Percentiles rank a stretch among this genome's conserved stretches.
phyloP scores from a whole-genome alignment of 1,284 basidiomycete species.

The Mycena citricolor region DNA sequence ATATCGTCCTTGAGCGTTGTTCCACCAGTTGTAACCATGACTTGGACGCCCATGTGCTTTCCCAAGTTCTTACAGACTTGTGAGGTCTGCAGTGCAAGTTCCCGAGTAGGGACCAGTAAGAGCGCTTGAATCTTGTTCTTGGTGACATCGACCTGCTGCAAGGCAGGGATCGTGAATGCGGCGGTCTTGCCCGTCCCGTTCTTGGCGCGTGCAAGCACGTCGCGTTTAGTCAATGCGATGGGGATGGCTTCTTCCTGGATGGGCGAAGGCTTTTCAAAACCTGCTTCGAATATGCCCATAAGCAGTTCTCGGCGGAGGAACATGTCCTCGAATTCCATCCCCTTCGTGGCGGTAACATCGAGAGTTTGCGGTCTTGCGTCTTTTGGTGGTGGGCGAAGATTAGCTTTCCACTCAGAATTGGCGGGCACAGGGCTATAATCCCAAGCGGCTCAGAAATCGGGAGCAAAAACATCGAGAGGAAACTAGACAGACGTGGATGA shows the following conservation, averaged over 20 bases:
- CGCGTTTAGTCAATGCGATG: slow-evolving; percentile 82
- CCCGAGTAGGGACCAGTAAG: slow-evolving; percentile 91
- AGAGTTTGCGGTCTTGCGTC: slow-evolving; percentile 92
- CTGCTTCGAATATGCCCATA: slow-evolving; percentile 96
- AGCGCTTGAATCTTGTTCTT: slow-evolving; percentile 94
- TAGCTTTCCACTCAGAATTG: slow-evolving; percentile 64
- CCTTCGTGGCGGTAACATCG: slow-evolving; percentile 91
- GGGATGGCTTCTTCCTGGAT: slow-evolving; percentile 99
- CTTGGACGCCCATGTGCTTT: slow-evolving; percentile 92
- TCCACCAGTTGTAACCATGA: slow-evolving; percentile 99
- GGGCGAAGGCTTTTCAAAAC: slow-evolving; percentile 94
- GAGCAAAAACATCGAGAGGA: slow-evolving; percentile 1
- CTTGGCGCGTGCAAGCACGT: slow-evolving; percentile 90
- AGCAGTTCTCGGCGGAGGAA: slow-evolving; percentile 76
- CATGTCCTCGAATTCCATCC: slow-evolving; percentile 90
- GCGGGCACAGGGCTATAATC: slow-evolving; percentile 14
- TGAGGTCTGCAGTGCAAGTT: slow-evolving; percentile 93
- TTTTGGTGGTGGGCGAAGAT: slow-evolving; percentile 85
- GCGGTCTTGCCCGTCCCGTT: slow-evolving; percentile 96
- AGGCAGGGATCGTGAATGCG: slow-evolving; percentile 95
- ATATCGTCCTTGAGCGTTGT: slow-evolving; percentile 99
- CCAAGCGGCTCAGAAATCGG: slow-evolving; percentile 13
- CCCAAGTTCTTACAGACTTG: slow-evolving; percentile 98
- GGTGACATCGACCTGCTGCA: slow-evolving; percentile 88
- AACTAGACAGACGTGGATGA: slow-evolving; percentile 19